Base-by-base conservation (phyloP, 2,329 filamentous ascomycete species). In the Xylariaceae sp. region DNA sequence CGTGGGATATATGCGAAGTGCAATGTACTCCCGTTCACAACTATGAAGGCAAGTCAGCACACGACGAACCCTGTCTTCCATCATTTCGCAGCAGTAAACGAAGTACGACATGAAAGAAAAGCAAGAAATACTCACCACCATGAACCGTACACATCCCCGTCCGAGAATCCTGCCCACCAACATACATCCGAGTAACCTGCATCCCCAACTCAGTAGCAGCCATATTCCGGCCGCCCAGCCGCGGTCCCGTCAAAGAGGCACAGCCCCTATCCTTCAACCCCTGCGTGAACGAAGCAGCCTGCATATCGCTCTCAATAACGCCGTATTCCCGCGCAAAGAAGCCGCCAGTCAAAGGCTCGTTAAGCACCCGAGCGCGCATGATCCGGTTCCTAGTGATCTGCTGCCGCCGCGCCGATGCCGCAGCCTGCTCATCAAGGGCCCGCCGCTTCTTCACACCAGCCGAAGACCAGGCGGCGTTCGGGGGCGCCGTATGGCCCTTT, bases 361-460 rank as follows among this genome's bases (percentile, higher is more conserved):
- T 54, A 15, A 72, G 57, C 15, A 60, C 57, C 10, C 49, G 56
- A 12, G 72, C 68, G 2, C 74, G 72, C 54, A 61, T 70, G 44
- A 79, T 68, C 16, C 75, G 73, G 15, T 65, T 60, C 55, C 65
- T 69, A n/a, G 70, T 60, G 8, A 71, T 56, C 12, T 67, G 50
- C n/a, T 62, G 61, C 39, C 70, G 65, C 5, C 60, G 61, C 13
- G 62, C 57, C 0, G 62, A 63, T 10, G 61, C 65, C 1, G 63
- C 64, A 5, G 67, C 66, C 19, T 68, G 68, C 50, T 72, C 66
- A 34, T 78, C 72, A 30, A 79, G 72, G 2, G 72, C 57, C 55
- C 76, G 76, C 49, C 80, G 80, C 59, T 74, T 75, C 68, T 81
- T 85, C 52, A 86, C 79, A 6, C 76, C 76, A 43, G 80, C 73